phyloP scores from a whole-genome alignment of 2,329 filamentous ascomycete genomes.

The Epichloe coenophiala region DNA sequence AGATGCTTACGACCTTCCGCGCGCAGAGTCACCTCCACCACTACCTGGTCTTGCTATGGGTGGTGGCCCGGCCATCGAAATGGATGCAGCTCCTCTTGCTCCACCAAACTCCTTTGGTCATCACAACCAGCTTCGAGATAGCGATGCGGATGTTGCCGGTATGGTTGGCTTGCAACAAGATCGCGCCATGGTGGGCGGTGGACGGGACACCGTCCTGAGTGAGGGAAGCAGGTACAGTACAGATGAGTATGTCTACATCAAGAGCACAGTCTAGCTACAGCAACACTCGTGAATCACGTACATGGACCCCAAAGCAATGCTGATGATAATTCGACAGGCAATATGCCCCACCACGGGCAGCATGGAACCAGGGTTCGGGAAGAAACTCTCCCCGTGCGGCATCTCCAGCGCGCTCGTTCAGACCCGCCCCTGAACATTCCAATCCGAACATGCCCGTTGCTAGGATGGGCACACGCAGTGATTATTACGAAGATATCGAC shows the following conservation, averaged over 20 bases:
- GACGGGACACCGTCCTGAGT: constrained; percentile 41
- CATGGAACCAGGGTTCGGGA: constrained; percentile 36
- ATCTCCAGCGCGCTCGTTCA: constrained; percentile 29
- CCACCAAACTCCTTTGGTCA: constrained; percentile 29
- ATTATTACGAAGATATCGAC: constrained; percentile 90
- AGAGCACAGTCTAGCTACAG: neutral
- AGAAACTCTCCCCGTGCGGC: constrained; percentile 30
- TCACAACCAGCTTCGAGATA: constrained; percentile 41
- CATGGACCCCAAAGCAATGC: neutral
- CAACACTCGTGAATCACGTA: no score
- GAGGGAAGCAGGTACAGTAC: constrained; percentile 61
- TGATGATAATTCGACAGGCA: constrained; percentile 18
- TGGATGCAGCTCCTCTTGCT: constrained; percentile 52
- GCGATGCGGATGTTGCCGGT: constrained; percentile 57
- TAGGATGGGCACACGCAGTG: constrained; percentile 19
- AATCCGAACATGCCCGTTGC: constrained; percentile 21
- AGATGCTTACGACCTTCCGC: constrained; percentile 36
- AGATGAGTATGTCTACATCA: constrained; percentile 43
- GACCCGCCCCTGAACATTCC: constrained; percentile 22
- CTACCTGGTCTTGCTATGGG: constrained; percentile 31
- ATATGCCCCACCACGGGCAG: constrained; percentile 42
- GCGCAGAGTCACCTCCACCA: constrained; percentile 52
- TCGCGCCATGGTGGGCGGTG: constrained; percentile 12
- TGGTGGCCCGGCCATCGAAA: constrained; percentile 60
- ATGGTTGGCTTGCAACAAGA: constrained; percentile 60